Evolutionary conservation across 2,329 filamentous ascomycete species (phyloP), one percentile per base, ranked within the genome.

Genomic region (Cordyceps militaris): DNA sequence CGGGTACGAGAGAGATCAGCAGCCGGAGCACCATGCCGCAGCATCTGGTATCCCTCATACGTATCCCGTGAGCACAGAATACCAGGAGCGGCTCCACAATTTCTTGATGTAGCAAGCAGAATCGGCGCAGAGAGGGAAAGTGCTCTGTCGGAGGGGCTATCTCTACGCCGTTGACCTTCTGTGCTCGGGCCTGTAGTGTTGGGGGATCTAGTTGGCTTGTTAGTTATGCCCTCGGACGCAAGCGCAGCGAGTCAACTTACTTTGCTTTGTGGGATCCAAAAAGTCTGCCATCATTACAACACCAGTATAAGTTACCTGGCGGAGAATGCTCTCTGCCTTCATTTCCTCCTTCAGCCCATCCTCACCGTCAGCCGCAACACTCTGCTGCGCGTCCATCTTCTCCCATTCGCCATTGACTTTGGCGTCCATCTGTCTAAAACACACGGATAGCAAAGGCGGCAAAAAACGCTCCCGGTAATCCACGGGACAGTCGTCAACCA

Each of bases 301-400:
- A 1, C 92, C 90, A 3, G 91, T 91, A 71, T 95, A 94, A 0
- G 93, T 97, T 51, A 97, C 80, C 69, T 97, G 91, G 21, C 94
- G 85, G 47, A 99, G 76, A 30, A 99, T 95, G 67, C 93, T 97
- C 71, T 99, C 94, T 7, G 90, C 87, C 73, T 97, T 96, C 94
- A 99, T 99, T 74, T 99, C 94, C 64, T 97, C 91, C 1, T 89
- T 89, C 55, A 99, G 75, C 60, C 67, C 72, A n/a, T 89, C 89
- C 57, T 92, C 90, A 21, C 86, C 86, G 3, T 86, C 86, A 1
- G 86, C 81, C 43, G 82, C 80, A 13, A 84, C 75, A 21, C 75
- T 76, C 63, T 88, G 81, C 61, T 83, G 76, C 61, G 80, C 74
- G 67, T 86, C 83, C 59, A 97, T 84, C 63, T 84, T 83, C 61